phyloP scores from a whole-genome alignment of 192 early-diverging fungal genomes.

The Umbelopsis sp. region DNA sequence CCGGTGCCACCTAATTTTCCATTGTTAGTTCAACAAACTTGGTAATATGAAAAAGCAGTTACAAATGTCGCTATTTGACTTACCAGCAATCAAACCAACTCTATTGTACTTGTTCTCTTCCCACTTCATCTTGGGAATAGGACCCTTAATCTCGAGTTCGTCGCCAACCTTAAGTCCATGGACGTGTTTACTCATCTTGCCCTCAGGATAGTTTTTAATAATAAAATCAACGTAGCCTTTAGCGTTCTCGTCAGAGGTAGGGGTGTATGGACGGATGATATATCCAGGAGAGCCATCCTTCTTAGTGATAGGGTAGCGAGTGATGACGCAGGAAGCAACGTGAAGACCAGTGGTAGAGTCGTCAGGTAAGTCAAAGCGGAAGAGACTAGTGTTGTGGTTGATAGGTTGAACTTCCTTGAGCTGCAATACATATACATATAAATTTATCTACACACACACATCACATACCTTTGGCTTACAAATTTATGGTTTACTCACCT shows the following conservation, averaged over 20 bases:
- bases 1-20: constrained; percentile 61
- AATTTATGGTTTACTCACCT: constrained; percentile 42
- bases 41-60: too few relatives aligned
- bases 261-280: constrained; percentile 81
- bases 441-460: too few relatives aligned
- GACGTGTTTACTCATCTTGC: constrained; percentile 60
- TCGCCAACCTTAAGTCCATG: constrained; percentile 69
- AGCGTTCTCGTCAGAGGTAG: constrained; percentile 52
- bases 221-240: constrained; percentile 70
- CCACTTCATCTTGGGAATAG: constrained; percentile 66
- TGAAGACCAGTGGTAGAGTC: constrained; percentile 69
- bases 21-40: background rate
- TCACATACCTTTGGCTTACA: constrained; percentile 30
- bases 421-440: constrained; percentile 13
- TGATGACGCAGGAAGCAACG: constrained; percentile 80
- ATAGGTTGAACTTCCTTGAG: constrained; percentile 51
- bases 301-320: constrained; percentile 65
- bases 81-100: constrained; percentile 69
- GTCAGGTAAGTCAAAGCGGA: constrained; percentile 71
- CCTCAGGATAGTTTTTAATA: constrained; percentile 68
- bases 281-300: constrained; percentile 56
- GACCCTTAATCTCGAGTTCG: constrained; percentile 77
- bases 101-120: constrained; percentile 60
- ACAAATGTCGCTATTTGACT: background rate
- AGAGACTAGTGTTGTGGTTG: constrained; percentile 69